These are phyloP conservation scores for Colletotrichum australisinense DNA, from an alignment of 2,329 filamentous ascomycete species.

Conservation along the genomic window DNA sequence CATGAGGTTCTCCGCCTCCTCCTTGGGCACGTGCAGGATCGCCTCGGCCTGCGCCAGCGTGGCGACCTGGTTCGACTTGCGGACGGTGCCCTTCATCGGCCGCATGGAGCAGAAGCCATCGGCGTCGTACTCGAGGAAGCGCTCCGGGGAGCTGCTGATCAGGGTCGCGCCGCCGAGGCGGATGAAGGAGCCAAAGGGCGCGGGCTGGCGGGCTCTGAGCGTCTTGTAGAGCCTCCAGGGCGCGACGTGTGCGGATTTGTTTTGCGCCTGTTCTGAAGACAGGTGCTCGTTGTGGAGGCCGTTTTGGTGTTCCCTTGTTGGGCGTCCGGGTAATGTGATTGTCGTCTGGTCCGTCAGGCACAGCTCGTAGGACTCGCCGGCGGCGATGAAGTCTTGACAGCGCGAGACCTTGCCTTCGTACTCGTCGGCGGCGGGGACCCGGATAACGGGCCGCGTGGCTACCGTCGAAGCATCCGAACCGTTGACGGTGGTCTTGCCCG, in stretches of 20 bases:
- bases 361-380: constrained; percentile 87
- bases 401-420: constrained; percentile 76
- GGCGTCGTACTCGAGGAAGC: constrained; percentile 74
- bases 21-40: constrained; percentile 84
- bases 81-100: constrained; percentile 97
- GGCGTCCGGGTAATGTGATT: constrained; percentile 57
- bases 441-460: constrained; percentile 42
- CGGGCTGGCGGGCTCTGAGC: constrained; percentile 78
- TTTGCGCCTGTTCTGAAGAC: constrained; percentile 29
- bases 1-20: constrained; percentile 97
- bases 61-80: constrained; percentile 73
- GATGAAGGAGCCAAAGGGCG: constrained; percentile 87
- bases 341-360: constrained; percentile 83
- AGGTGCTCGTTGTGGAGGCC: background rate
- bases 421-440: constrained; percentile 53
- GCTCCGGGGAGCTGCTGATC: constrained; percentile 87
- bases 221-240: constrained; percentile 80
- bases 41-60: constrained; percentile 78
- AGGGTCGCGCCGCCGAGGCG: constrained; percentile 77
- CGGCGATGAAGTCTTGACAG: constrained; percentile 78
- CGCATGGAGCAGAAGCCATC: constrained; percentile 79
- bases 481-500: constrained; percentile 21
- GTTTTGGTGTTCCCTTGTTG: constrained; percentile 8
- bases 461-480: constrained; percentile 19
- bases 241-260: constrained; percentile 40